Evolutionary conservation across 768 basidiomycete species (phyloP).

Genomic region (Leccinum olivaceopallidum): DNA sequence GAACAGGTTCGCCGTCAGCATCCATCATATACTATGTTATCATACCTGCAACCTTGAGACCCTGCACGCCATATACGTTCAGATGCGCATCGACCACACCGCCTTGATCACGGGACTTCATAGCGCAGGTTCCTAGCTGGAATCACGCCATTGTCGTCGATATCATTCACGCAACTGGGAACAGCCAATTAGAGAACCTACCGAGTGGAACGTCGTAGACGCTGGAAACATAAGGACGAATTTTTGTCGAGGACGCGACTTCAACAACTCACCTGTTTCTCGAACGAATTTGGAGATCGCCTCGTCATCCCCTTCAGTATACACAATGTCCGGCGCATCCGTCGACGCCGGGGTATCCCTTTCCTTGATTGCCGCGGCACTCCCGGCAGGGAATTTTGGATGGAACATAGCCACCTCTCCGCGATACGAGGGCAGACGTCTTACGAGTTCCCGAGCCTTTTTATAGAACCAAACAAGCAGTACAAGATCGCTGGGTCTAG

Average conservation of each 20-base stretch:
- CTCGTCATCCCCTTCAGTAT: slow-evolving; percentile 36
- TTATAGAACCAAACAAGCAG: slow-evolving; percentile 55
- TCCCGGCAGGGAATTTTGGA: slow-evolving; percentile 28
- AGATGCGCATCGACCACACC: slow-evolving; percentile 65
- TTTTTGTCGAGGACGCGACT: neutral
- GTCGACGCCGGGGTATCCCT: slow-evolving; percentile 7
- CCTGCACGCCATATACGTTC: slow-evolving; percentile 61
- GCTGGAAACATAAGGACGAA: neutral
- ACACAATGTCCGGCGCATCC: slow-evolving; percentile 33
- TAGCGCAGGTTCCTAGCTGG: slow-evolving; percentile 58
- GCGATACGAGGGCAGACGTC: slow-evolving; percentile 44
- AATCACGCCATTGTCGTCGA: neutral
- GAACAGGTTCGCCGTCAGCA: neutral
- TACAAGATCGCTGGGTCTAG: slow-evolving; percentile 37
- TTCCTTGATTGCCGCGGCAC: slow-evolving; percentile 23
- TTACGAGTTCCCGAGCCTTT: slow-evolving; percentile 48
- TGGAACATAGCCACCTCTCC: slow-evolving; percentile 9
- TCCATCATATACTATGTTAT: neutral
- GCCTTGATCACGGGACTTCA: slow-evolving; percentile 58
- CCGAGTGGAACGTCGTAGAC: neutral
- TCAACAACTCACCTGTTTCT: slow-evolving; percentile 10
- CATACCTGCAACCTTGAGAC: slow-evolving; percentile 62
- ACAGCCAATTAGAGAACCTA: neutral
- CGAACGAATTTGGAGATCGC: slow-evolving; percentile 32
- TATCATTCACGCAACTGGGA: neutral